Conservation (phyloP, 306 rosid genomes). For the Geum urbanum region DNA sequence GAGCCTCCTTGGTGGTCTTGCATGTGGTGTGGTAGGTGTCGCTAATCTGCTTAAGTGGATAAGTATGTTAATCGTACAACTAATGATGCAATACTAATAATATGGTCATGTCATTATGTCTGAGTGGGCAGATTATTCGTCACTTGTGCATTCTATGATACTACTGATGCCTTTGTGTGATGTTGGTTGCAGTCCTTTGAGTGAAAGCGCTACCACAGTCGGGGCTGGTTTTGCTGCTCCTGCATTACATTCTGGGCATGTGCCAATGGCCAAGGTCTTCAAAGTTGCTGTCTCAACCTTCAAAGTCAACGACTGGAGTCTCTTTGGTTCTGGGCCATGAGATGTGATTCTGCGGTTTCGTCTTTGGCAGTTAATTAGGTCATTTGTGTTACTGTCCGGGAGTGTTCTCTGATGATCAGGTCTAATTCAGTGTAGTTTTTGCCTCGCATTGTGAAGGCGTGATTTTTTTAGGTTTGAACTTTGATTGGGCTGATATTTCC, state of each 20-base stretch:
- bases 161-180: slow-evolving; percentile 14
- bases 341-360: neutral
- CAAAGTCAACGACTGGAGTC: slow-evolving; percentile 69
- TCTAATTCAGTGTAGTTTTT: too few species aligned
- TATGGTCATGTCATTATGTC: neutral
- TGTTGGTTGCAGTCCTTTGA: slow-evolving; percentile 61
- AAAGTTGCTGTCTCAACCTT: slow-evolving; percentile 65
- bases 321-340: slow-evolving; percentile 43
- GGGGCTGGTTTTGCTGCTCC: slow-evolving; percentile 71
- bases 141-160: slow-evolving; percentile 13
- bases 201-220: slow-evolving; percentile 71
- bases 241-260: slow-evolving; percentile 60
- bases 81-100: too few species aligned
- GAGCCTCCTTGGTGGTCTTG: too few species aligned
- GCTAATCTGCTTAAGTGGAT: too few species aligned
- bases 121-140: neutral
- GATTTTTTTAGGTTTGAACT: too few species aligned
- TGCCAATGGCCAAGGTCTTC: slow-evolving; percentile 70
- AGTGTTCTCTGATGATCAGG: too few species aligned
- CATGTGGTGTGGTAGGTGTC: too few species aligned
- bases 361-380: neutral
- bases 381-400: too few species aligned
- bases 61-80: too few species aligned
- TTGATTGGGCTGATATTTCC: too few species aligned
- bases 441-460: too few species aligned